Conservation (phyloP, 305 asterid species). For the Fraxinus sp. region DNA sequence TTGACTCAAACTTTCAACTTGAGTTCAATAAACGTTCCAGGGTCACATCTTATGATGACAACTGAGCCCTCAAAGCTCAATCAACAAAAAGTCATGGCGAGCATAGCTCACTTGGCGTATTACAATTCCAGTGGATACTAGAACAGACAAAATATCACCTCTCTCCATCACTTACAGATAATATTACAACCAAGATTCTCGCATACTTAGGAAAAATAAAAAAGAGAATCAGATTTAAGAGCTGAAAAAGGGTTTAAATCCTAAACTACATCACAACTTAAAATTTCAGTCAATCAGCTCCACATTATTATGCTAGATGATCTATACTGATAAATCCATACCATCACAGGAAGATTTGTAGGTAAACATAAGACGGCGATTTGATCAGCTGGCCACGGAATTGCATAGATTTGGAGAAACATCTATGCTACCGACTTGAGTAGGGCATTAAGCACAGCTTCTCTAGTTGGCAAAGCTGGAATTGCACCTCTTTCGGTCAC, state of each 20-base stretch:
- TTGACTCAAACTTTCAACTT: not conserved
- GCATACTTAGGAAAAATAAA: not conserved
- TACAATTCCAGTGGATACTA: not conserved
- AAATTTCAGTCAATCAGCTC: not conserved
- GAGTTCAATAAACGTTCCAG: not conserved
- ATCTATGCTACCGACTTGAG: constrained; percentile 53
- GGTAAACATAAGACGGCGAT: constrained; percentile 5
- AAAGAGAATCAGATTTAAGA: not conserved
- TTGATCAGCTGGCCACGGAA: not conserved
- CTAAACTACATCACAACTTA: constrained; percentile 3
- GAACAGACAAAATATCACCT: not conserved
- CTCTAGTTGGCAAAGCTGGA: constrained; percentile 89
- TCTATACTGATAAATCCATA: not conserved
- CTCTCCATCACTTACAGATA: not conserved
- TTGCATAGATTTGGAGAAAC: not conserved
- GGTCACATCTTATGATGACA: not conserved
- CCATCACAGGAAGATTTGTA: not conserved
- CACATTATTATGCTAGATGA: not conserved
- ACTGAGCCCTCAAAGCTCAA: not conserved
- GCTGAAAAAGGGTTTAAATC: constrained; percentile 8
- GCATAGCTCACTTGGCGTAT: not conserved
- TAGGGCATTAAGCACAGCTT: constrained; percentile 58
- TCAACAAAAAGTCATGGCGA: not conserved
- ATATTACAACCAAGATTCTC: constrained; percentile 3
- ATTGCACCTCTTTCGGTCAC: constrained; percentile 94